Evolutionary conservation across 2,329 filamentous ascomycete genomes (phyloP).

Genomic region (Cladosporium velox): DNA sequence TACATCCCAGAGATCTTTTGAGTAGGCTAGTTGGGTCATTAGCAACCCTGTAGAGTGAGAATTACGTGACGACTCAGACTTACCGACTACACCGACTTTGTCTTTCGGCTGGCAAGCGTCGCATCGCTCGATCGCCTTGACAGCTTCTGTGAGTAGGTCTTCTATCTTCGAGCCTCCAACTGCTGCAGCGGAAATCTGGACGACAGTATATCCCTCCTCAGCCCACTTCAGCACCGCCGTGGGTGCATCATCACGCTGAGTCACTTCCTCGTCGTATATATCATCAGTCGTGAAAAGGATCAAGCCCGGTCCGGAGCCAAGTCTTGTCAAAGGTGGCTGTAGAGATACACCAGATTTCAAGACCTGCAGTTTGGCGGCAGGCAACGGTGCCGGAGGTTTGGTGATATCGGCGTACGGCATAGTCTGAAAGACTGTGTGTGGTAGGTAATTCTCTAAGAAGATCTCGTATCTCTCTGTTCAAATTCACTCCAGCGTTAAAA

Average conservation of each 20-base stretch:
- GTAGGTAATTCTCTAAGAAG: not conserved
- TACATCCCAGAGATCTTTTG: not conserved
- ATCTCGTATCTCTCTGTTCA: not conserved
- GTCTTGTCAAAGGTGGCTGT: constrained; percentile 52
- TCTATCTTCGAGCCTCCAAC: constrained; percentile 3
- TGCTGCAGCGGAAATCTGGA: constrained; percentile 49
- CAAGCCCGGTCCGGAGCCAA: constrained; percentile 51
- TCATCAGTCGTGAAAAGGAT: constrained; percentile 44
- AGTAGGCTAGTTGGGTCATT: constrained; percentile 19
- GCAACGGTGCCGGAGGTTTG: constrained; percentile 20
- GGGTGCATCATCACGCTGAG: constrained; percentile 46
- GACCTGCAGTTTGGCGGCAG: constrained; percentile 27
- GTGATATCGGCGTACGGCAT: constrained; percentile 18
- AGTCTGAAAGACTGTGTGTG: not conserved
- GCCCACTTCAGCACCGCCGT: constrained; percentile 67
- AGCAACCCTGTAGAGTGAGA: constrained; percentile 5
- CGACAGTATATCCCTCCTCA: constrained; percentile 68
- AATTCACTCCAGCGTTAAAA: not conserved
- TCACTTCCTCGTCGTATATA: constrained; percentile 39
- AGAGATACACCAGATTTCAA: constrained; percentile 30
- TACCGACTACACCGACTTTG: constrained; percentile 43
- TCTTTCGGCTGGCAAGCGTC: constrained; percentile 41
- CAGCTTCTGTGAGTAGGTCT: constrained; percentile 19
- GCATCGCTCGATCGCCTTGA: constrained; percentile 31
- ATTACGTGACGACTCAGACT: constrained; percentile 13